These are phyloP conservation scores for Xylariaceae sp. DNA, from an alignment of 2,329 filamentous ascomycete species.

Conservation along the genomic window DNA sequence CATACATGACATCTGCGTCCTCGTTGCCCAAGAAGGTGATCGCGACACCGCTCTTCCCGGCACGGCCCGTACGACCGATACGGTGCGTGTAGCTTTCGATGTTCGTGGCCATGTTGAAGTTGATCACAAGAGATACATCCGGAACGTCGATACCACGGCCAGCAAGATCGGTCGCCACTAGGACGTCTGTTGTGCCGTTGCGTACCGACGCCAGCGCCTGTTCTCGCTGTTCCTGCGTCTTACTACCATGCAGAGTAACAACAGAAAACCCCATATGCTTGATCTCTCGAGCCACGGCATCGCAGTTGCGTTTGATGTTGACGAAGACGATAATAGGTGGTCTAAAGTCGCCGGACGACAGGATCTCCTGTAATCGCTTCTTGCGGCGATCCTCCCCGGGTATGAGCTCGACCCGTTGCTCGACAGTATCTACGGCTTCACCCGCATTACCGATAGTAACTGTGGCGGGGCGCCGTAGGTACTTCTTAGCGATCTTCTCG, in stretches of 20 bases:
- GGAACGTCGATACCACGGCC: constrained; percentile 97
- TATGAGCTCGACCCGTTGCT: constrained; percentile 93
- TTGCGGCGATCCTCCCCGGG: constrained; percentile 93
- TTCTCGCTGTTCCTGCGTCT: constrained; percentile 97
- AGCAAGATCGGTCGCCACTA: constrained; percentile 94
- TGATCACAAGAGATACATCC: constrained; percentile 91
- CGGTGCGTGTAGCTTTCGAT: constrained; percentile 98
- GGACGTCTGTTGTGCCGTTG: constrained; percentile 76
- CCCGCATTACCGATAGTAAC: constrained; percentile 93
- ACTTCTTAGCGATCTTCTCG: constrained; percentile 96
- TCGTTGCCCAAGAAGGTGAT: constrained; percentile 95
- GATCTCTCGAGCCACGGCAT: constrained; percentile 91
- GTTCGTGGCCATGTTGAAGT: constrained; percentile 96
- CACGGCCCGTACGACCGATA: constrained; percentile 95
- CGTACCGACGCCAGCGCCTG: constrained; percentile 85
- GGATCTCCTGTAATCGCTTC: constrained; percentile 90
- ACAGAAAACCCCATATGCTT: constrained; percentile 89
- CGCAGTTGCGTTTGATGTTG: constrained; percentile 99
- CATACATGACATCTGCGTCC: constrained; percentile 88
- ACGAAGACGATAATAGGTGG: constrained; percentile 98
- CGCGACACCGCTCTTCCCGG: constrained; percentile 92
- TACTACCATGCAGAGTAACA: constrained; percentile 91
- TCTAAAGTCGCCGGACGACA: constrained; percentile 76
- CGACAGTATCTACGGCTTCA: constrained; percentile 95
- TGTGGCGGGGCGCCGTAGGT: constrained; percentile 87